Evolutionary conservation across 345 rosid genomes (phyloP), one percentile per base, ranked within the genome.

Genomic region (Camelina laxa): DNA sequence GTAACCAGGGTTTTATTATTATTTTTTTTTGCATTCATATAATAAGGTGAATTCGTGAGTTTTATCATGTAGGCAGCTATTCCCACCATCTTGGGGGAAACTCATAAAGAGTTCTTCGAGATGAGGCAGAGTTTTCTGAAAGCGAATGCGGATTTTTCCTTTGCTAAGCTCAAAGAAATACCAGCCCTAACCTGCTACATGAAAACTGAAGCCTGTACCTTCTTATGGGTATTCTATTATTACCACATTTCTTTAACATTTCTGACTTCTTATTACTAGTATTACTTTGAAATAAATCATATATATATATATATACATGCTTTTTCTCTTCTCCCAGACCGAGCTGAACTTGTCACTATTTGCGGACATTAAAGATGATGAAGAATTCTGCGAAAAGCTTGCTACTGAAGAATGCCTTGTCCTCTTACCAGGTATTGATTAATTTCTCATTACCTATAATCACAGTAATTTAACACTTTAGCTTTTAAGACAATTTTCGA

Each of bases 71-170:
- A 90, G 91, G 88, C 82, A 16, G 96, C 91, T 7, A 33, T 88
- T 77, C 88, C 93, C 13, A 81, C 74, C 36, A 85, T 91, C 42
- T 50, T 89, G 38, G 82, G 81, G 75, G 82, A 81, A 17, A 89
- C 93, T 30, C 74, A 82, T 19, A 82, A 69, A 31, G 87, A 82
- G 10, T 92, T 89, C 83, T 89, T 85, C 75, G 50, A 71, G 0
- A 81, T 45, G 35, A 78, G 82, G 15, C 60, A 58, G 11, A 36
- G 38, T 72, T 39, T 67, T 31, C 72, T 88, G 59, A 82, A 80
- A 73, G 78, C 78, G 56, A 61, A 78, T 55, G 88, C 85, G 27
- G 87, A 74, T 22, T 21, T 82, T 33, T 79, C 82, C 58, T 83
- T 72, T 10, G 68, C 74, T 36, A 73, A 39, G 61, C 72, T 88